These are phyloP conservation scores for Trichosanthes cucumerina DNA, from an alignment of 306 rosid genomes.

Conservation along the genomic window DNA sequence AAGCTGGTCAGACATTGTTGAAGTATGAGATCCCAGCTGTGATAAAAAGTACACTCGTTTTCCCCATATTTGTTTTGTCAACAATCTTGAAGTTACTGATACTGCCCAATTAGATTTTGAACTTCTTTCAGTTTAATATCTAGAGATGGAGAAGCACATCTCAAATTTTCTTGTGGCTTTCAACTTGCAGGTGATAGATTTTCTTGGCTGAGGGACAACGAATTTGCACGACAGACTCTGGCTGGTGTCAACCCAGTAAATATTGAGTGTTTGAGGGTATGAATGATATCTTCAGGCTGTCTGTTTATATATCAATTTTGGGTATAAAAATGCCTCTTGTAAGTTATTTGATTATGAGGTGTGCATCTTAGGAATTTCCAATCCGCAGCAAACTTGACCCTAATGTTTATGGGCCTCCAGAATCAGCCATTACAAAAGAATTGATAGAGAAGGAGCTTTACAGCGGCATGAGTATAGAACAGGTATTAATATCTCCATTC, in stretches of 20 bases:
- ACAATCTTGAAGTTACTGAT: neutral
- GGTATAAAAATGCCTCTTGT: neutral
- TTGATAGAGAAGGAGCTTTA: constrained; percentile 63
- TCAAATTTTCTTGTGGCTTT: constrained; percentile 4
- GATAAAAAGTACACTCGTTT: constrained; percentile 40
- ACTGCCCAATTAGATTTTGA: neutral
- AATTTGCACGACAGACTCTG: constrained; percentile 79
- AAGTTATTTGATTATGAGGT: constrained; percentile 8
- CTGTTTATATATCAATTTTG: neutral
- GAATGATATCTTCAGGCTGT: constrained; percentile 5
- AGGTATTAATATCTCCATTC: constrained; percentile 31
- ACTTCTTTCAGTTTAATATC: neutral
- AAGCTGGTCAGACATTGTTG: constrained; percentile 39
- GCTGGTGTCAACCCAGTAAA: constrained; percentile 93
- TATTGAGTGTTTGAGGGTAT: constrained; percentile 80
- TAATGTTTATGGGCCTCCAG: constrained; percentile 57
- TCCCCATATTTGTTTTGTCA: neutral
- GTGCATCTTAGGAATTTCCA: constrained; percentile 59
- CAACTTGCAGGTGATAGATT: constrained; percentile 59
- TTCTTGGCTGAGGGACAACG: constrained; percentile 83
- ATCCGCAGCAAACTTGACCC: constrained; percentile 73
- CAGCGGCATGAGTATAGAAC: constrained; percentile 64
- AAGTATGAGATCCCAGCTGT: constrained; percentile 74
- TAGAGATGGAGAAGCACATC: neutral
- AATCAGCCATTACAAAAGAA: constrained; percentile 70